Percentiles rank a stretch among this genome's conserved stretches.
These are phyloP conservation scores for Sporothrix globosa DNA, from an alignment of 2,329 filamentous ascomycete species.

Conservation along the genomic window DNA sequence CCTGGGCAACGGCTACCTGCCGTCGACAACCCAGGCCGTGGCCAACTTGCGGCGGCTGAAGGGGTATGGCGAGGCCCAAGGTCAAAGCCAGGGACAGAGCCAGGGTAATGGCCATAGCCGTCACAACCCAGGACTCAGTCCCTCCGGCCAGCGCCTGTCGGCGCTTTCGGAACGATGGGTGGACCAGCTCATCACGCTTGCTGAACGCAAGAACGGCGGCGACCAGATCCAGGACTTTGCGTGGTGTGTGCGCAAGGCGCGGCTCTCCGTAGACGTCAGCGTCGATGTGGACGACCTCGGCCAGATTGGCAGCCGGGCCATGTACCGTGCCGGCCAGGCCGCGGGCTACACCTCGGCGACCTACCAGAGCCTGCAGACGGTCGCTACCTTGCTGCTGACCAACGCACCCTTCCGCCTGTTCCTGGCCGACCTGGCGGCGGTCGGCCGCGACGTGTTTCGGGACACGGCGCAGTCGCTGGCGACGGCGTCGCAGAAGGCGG, in stretches of 20 bases:
- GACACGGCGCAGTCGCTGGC: slow-evolving; percentile 83
- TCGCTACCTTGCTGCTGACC: slow-evolving; percentile 81
- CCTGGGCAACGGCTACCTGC: slow-evolving; percentile 83
- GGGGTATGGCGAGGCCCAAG: not conserved
- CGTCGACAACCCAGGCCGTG: slow-evolving; percentile 82
- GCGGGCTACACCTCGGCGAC: slow-evolving; percentile 69
- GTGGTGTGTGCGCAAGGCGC: slow-evolving; percentile 80
- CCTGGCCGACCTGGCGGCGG: slow-evolving; percentile 74
- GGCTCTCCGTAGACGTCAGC: slow-evolving; percentile 62
- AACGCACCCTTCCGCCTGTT: slow-evolving; percentile 91
- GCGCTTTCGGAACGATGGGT: slow-evolving; percentile 75
- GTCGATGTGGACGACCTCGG: slow-evolving; percentile 48
- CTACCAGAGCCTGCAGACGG: slow-evolving; percentile 79
- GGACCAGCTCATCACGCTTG: slow-evolving; percentile 76
- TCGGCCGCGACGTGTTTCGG: slow-evolving; percentile 81
- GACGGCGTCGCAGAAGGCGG: slow-evolving; percentile 72
- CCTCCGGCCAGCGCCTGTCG: slow-evolving; percentile 73
- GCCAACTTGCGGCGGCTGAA: slow-evolving; percentile 78
- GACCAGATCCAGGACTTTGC: slow-evolving; percentile 92
- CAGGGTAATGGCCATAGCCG: slow-evolving; percentile 50
- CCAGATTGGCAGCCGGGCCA: slow-evolving; percentile 62
- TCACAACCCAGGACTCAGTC: slow-evolving; percentile 67
- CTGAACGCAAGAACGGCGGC: slow-evolving; percentile 77
- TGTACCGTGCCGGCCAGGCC: slow-evolving; percentile 51
- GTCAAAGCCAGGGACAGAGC: not conserved